phyloP scores from a whole-genome alignment of 129 eudicot species.

The Tagetes patula region DNA sequence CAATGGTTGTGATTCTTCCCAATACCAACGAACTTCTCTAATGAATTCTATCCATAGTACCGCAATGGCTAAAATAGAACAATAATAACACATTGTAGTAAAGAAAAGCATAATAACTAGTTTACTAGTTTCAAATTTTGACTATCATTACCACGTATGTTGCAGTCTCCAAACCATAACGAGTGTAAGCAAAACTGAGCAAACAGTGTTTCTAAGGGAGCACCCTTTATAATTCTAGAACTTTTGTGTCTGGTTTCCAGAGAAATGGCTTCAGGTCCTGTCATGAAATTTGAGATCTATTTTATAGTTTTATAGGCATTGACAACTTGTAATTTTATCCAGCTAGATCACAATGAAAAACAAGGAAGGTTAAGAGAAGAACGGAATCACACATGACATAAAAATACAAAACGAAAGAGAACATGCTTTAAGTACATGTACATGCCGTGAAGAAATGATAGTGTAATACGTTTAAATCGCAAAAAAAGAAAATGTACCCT shows the following conservation, averaged over 20 bases:
- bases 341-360: slow-evolving; percentile 11
- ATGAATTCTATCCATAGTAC: slow-evolving; percentile 98
- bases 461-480: background rate
- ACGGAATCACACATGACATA: background rate
- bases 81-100: slow-evolving; percentile 6
- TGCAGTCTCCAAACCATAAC: slow-evolving; percentile 97
- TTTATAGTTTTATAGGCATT: slow-evolving; percentile 4
- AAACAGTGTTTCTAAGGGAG: slow-evolving; percentile 77
- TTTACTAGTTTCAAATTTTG: background rate
- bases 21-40: slow-evolving; percentile 95
- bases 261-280: slow-evolving; percentile 45
- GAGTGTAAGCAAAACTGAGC: slow-evolving; percentile 92
- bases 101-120: background rate
- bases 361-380: background rate
- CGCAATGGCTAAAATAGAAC: slow-evolving; percentile 70
- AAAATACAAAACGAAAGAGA: background rate
- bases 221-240: slow-evolving; percentile 85
- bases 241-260: slow-evolving; percentile 59
- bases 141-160: slow-evolving; percentile 69
- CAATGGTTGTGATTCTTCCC: slow-evolving; percentile 95
- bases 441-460: background rate
- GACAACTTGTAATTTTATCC: slow-evolving; percentile 18
- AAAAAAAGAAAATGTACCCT: slow-evolving; percentile 45
- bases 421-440: background rate
- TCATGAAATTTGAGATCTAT: slow-evolving; percentile 13